Conservation (phyloP, 2,329 filamentous ascomycete species). For the Mycocentrospora acerina region DNA sequence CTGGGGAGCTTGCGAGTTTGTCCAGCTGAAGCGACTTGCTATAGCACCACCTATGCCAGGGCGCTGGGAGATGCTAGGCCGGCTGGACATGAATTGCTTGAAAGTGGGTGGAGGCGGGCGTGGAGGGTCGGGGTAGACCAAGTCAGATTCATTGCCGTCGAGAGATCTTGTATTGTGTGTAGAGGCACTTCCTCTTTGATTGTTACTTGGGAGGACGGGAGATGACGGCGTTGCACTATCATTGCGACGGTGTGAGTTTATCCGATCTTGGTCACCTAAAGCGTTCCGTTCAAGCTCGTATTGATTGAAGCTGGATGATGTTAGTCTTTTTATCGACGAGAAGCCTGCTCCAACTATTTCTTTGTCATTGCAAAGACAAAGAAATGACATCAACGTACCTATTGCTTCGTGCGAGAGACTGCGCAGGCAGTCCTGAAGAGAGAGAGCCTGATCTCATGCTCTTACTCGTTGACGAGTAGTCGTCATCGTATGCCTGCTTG, state of each 20-base stretch:
- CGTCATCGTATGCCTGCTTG: constrained; percentile 24
- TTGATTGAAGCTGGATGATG: constrained; percentile 22
- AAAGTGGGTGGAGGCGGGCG: constrained; percentile 39
- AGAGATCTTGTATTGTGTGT: constrained; percentile 36
- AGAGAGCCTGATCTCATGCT: constrained; percentile 27
- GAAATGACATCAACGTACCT: constrained; percentile 17
- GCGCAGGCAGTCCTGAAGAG: constrained; percentile 32
- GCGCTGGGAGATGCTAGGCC: constrained; percentile 34
- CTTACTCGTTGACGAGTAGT: constrained; percentile 26
- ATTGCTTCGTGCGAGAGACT: constrained; percentile 30
- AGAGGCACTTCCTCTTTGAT: constrained; percentile 27
- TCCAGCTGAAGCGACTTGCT: constrained; percentile 43
- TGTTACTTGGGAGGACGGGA: constrained; percentile 30
- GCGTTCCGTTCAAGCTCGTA: constrained; percentile 9
- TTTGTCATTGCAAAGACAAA: no score
- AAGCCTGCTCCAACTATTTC: no score
- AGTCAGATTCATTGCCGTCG: constrained; percentile 21
- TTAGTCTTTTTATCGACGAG: constrained; percentile 9
- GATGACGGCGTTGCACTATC: constrained; percentile 36
- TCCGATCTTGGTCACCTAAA: constrained; percentile 8
- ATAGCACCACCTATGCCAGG: constrained; percentile 28
- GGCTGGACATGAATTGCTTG: constrained; percentile 42
- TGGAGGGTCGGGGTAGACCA: constrained; percentile 23
- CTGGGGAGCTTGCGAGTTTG: constrained; percentile 43
- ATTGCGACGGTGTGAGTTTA: constrained; percentile 32